Evolutionary conservation across 257 asterid genomes (phyloP).

Genomic region (Nemophila menziesii): DNA sequence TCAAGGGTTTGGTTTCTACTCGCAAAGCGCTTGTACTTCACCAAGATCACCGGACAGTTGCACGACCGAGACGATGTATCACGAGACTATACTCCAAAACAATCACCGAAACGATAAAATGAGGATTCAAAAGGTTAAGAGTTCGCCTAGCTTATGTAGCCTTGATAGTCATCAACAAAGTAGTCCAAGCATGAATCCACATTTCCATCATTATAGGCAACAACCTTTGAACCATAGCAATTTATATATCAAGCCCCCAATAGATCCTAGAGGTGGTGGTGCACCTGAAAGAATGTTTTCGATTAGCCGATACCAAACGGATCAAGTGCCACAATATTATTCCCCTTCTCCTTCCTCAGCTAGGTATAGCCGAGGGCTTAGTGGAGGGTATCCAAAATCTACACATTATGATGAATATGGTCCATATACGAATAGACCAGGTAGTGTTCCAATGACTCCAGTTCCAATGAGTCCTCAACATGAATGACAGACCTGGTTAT

Average conservation of each 20-base stretch:
- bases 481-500: too few species aligned
- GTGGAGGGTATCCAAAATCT: conserved; percentile 21
- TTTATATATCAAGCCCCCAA: conserved; percentile 28
- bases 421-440: conserved; percentile 18
- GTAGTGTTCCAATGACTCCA: conserved; percentile 19
- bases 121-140: conserved; percentile 49
- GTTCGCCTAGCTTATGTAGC: conserved; percentile 56
- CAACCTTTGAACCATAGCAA: conserved; percentile 15
- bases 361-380: conserved; percentile 29
- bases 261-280: conserved; percentile 20
- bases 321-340: conserved; percentile 19
- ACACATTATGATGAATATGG: conserved; percentile 25
- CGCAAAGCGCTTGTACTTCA: conserved; percentile 41
- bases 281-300: conserved; percentile 34
- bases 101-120: conserved; percentile 11
- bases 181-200: conserved; percentile 15
- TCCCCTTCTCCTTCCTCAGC: conserved; percentile 10
- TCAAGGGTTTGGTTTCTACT: conserved; percentile 18
- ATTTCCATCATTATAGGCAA: conserved; percentile 18
- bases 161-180: conserved; percentile 24
- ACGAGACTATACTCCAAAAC: conserved; percentile 13
- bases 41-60: conserved; percentile 52
- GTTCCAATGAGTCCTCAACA: conserved; percentile 16
- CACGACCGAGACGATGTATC: conserved; percentile 21
- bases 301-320: conserved; percentile 39